Conservation (phyloP, 2,329 filamentous ascomycete species). For the Stachybotrys chartarum region DNA sequence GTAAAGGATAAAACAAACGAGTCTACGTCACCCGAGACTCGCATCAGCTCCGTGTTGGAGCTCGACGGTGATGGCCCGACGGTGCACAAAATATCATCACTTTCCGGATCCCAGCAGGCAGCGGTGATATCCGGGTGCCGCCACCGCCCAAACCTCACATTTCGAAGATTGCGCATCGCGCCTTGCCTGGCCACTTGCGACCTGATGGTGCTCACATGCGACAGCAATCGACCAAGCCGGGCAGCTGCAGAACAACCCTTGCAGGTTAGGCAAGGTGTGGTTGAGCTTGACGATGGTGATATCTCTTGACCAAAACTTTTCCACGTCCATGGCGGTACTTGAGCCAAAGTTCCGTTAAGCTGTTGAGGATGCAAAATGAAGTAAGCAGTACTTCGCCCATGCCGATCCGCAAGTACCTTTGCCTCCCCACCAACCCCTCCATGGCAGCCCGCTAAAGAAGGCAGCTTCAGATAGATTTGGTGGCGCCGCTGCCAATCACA, state of each 20-base stretch:
- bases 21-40: slow-evolving; percentile 38
- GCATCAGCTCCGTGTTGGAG: slow-evolving; percentile 65
- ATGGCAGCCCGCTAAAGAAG: neutral
- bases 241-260: too few species aligned
- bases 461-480: neutral
- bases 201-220: neutral
- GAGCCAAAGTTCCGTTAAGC: too few species aligned
- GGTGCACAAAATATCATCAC: slow-evolving; percentile 72
- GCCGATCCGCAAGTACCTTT: neutral
- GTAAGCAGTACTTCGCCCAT: neutral
- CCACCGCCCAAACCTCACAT: slow-evolving; percentile 63
- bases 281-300: too few species aligned
- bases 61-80: slow-evolving; percentile 71
- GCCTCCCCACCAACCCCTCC: neutral
- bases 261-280: too few species aligned
- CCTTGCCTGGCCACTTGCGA: neutral
- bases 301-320: neutral
- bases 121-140: slow-evolving; percentile 61
- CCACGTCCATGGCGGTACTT: neutral
- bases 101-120: slow-evolving; percentile 76
- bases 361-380: too few species aligned
- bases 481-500: neutral
- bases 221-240: neutral
- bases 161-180: slow-evolving; percentile 84
- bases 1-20: slow-evolving; percentile 27